Base-by-base conservation (phyloP, 2,329 filamentous ascomycete species). In the Xylaria sp. region DNA sequence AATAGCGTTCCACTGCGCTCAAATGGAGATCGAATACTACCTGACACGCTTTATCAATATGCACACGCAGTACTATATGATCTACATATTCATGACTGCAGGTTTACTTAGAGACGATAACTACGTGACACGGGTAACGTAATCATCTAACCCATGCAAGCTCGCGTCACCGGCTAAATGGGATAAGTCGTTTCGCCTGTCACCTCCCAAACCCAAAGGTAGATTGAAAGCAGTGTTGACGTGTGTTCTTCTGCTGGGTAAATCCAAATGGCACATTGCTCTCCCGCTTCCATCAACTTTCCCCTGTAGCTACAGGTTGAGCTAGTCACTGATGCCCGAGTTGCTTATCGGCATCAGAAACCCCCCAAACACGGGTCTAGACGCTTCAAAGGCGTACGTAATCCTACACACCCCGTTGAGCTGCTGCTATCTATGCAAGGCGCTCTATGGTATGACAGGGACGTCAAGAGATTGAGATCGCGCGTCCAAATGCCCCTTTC, bases 251-350 rank as follows among this genome's bases (percentile, higher is more conserved):
- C 57, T 51, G 59, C 61, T 42, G 61, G 61, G 42, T 64, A 66
- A 66, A 66, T 64, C 12, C 23, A 28, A 25, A 42, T 58, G 61
- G 58, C 37, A 28, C 46, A 28, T 43, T 21, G 23, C 50, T 66
- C 62, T 42, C n/a, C 59, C 58, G 37, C 21, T 38, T 61, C 58
- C 42, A 51, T 19, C 47, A 15, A 35, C n/a, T 28, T 45, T 37
- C 12, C 33, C 33, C 21, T 14, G 25, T 8, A 38, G 19, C 9
- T 43, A 35, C 19, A 17, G 19, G 1, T 14, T 17, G 8, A 4
- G 8, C 12, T 25, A 11, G 5, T n/a, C 14, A 15, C n/a, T 31
- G 9, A 11, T 43, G 21, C 17, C 19, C 4, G 40, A 9, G 21
- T 21, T 8, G 19, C n/a, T 37, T 17, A n/a, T 17, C 21, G 37